A percentile compares a stretch with the other conserved stretches of the same genome.
Conservation (phyloP, 2,329 filamentous ascomycete genomes). For the Trichoderma simmonsii region DNA sequence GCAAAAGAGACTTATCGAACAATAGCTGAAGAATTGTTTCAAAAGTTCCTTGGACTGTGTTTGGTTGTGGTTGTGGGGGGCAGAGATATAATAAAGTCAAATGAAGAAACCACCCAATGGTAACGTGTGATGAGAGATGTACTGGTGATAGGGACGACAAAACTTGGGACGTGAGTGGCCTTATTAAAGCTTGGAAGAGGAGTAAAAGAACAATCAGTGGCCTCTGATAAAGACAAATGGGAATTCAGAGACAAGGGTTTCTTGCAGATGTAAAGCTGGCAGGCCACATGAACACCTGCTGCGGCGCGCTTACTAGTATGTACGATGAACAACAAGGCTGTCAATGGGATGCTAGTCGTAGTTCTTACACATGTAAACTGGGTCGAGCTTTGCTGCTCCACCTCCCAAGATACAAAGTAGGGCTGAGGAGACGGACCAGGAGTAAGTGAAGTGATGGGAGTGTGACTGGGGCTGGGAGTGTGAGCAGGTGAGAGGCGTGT, state of each 20-base stretch:
- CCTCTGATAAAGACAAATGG: slow-evolving; percentile 13
- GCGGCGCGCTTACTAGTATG: slow-evolving; percentile 11
- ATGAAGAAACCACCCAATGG: background rate
- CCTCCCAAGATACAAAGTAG: background rate
- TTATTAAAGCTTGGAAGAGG: background rate
- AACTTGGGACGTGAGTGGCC: slow-evolving; percentile 1
- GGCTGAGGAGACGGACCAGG: background rate
- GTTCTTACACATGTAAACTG: slow-evolving; percentile 1
- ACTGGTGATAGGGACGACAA: background rate
- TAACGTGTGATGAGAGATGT: background rate
- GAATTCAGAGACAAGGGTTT: slow-evolving; percentile 6
- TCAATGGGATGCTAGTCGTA: slow-evolving; percentile 2
- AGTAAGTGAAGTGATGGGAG: slow-evolving; percentile 10
- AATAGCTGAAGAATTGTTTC: background rate
- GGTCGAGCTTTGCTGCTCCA: background rate
- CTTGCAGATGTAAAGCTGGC: background rate
- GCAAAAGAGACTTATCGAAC: background rate
- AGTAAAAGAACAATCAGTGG: background rate
- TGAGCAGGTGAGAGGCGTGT: slow-evolving; percentile 1
- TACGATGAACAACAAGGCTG: background rate
- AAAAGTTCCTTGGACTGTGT: background rate
- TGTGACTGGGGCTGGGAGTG: background rate
- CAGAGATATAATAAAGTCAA: background rate
- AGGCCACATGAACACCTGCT: slow-evolving; percentile 13
- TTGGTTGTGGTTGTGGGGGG: background rate